These are phyloP conservation scores for Botrytis aclada DNA, from an alignment of 2,329 filamentous ascomycete genomes.

Conservation along the genomic window DNA sequence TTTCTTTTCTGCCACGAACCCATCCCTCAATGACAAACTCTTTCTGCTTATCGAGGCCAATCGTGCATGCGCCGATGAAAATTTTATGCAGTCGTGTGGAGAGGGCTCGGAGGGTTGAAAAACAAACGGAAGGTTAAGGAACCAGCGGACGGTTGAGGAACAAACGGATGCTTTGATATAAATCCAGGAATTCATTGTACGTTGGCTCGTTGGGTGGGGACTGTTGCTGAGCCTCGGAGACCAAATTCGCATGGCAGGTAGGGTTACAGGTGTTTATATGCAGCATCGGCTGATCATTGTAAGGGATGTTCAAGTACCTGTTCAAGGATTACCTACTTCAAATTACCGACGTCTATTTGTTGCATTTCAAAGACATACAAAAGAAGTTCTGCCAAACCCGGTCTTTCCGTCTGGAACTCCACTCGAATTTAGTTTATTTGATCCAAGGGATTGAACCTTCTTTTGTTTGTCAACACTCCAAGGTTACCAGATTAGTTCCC, in stretches of 20 bases:
- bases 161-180: neutral
- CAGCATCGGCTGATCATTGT: constrained; percentile 4
- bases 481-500: neutral
- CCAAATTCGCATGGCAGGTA: neutral
- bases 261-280: neutral
- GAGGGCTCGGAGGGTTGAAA: neutral
- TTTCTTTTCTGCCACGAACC: neutral
- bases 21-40: neutral
- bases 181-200: neutral
- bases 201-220: neutral
- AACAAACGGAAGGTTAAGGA: too few relatives aligned
- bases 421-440: neutral
- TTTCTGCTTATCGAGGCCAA: neutral
- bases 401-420: constrained; percentile 9
- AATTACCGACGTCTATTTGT: neutral
- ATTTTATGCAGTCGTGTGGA: neutral
- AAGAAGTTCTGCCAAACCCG: neutral
- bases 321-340: neutral
- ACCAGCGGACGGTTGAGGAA: too few relatives aligned
- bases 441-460: neutral
- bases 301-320: neutral
- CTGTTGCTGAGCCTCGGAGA: neutral
- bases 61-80: neutral
- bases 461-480: neutral
- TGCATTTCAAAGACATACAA: neutral